phyloP scores from a whole-genome alignment of 2,329 filamentous ascomycete species.

The Dichotomopilus funicola region DNA sequence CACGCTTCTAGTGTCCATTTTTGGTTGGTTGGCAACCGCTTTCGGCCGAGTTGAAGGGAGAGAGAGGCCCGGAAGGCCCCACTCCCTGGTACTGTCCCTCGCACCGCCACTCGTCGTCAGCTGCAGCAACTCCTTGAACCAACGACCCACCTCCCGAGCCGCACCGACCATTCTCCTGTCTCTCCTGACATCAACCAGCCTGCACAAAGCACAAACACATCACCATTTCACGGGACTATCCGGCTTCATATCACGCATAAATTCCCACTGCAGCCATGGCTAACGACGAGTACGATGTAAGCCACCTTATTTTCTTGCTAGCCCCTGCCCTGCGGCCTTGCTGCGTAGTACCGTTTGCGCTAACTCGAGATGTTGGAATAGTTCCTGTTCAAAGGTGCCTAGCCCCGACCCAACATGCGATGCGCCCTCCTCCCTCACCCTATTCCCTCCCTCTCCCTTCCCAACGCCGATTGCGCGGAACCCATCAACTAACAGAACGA shows the following conservation, averaged over 20 bases:
- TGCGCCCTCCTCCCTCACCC: background rate
- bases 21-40: too few relatives aligned
- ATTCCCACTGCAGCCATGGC: slow-evolving; percentile 62
- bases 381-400: slow-evolving; percentile 97
- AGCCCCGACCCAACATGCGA: slow-evolving; percentile 12
- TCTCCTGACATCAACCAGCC: slow-evolving; percentile 21
- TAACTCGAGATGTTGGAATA: slow-evolving; percentile 40
- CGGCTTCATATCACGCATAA: slow-evolving; percentile 23
- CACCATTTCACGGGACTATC: slow-evolving; percentile 21
- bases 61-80: too few relatives aligned
- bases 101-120: slow-evolving; percentile 18
- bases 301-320: slow-evolving; percentile 30
- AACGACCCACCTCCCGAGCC: slow-evolving; percentile 23
- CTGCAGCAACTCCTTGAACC: slow-evolving; percentile 16
- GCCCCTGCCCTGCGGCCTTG: slow-evolving; percentile 15
- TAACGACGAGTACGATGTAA: slow-evolving; percentile 99
- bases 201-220: slow-evolving; percentile 22
- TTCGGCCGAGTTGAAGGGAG: too few relatives aligned
- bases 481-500: slow-evolving; percentile 25
- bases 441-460: background rate
- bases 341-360: slow-evolving; percentile 16
- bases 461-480: slow-evolving; percentile 24
- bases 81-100: background rate
- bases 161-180: slow-evolving; percentile 25
- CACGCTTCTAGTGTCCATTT: too few relatives aligned